phyloP scores from a whole-genome alignment of 2,329 filamentous ascomycete genomes.

The Xylaria sp. region DNA sequence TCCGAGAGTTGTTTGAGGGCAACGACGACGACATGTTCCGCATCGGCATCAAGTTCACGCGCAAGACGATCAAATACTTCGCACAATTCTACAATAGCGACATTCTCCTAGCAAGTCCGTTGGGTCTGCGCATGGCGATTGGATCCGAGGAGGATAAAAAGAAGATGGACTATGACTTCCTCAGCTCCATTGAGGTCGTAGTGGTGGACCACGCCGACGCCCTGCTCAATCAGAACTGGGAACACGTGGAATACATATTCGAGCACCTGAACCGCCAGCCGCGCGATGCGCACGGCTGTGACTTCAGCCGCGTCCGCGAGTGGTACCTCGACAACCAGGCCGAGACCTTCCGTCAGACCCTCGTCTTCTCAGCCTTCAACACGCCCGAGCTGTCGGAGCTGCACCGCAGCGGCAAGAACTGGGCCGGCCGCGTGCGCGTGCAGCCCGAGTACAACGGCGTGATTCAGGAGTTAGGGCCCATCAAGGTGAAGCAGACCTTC shows the following conservation, averaged over 20 bases:
- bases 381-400: conserved; percentile 89
- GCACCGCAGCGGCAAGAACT: conserved; percentile 82
- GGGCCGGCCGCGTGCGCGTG: conserved; percentile 81
- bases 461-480: conserved; percentile 74
- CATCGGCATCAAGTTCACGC: conserved; percentile 94
- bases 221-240: conserved; percentile 98
- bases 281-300: conserved; percentile 88
- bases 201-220: conserved; percentile 93
- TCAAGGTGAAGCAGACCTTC: conserved; percentile 87
- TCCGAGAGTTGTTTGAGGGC: conserved; percentile 87
- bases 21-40: conserved; percentile 99
- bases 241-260: conserved; percentile 92
- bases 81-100: conserved; percentile 96
- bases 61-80: conserved; percentile 95
- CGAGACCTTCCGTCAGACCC: conserved; percentile 83
- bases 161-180: conserved; percentile 85
- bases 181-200: conserved; percentile 92
- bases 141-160: conserved; percentile 76
- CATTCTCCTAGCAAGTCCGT: conserved; percentile 89
- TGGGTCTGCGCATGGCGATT: conserved; percentile 91
- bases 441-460: conserved; percentile 75
- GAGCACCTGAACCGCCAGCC: conserved; percentile 91
- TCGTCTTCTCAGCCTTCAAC: conserved; percentile 83
- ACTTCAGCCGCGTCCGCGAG: conserved; percentile 87
- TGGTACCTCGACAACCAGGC: conserved; percentile 96